These are phyloP conservation scores for Gentiana straminea DNA, from an alignment of 257 asterid species.

Conservation along the genomic window DNA sequence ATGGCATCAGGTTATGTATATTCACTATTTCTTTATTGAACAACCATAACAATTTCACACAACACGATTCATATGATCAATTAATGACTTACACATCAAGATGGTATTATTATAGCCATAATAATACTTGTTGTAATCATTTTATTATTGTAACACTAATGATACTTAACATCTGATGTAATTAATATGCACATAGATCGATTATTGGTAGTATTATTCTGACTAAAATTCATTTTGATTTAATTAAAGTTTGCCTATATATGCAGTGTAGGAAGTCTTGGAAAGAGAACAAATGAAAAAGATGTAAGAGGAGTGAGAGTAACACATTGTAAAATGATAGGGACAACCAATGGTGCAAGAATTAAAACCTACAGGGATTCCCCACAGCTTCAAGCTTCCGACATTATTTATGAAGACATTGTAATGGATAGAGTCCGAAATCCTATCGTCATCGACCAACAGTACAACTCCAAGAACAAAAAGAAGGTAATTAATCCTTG, in stretches of 20 bases:
- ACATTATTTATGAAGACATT: conserved; percentile 34
- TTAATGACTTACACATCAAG: too few relatives aligned
- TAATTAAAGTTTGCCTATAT: too few relatives aligned
- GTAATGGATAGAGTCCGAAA: conserved; percentile 34
- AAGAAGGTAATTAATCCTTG: conserved; percentile 15
- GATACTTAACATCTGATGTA: too few relatives aligned
- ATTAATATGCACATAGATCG: too few relatives aligned
- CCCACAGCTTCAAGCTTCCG: conserved; percentile 20
- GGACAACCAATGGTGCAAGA: conserved; percentile 70
- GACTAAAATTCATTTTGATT: too few relatives aligned
- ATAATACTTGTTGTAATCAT: too few relatives aligned
- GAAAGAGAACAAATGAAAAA: conserved; percentile 36
- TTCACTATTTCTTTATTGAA: too few relatives aligned
- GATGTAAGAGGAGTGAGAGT: conserved; percentile 28
- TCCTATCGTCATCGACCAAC: conserved; percentile 71
- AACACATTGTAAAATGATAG: conserved; percentile 38
- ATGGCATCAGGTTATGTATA: conserved; percentile 36
- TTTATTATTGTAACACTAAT: too few relatives aligned
- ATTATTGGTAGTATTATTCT: too few relatives aligned
- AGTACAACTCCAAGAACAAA: conserved; percentile 35
- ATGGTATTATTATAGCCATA: too few relatives aligned
- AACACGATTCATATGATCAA: too few relatives aligned
- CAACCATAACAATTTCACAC: too few relatives aligned
- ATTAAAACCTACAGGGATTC: conserved; percentile 55
- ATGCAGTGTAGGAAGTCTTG: conserved; percentile 64